Evolutionary conservation across 2,329 filamentous ascomycete species (phyloP).

Genomic region (Sordariomycetes sp.): DNA sequence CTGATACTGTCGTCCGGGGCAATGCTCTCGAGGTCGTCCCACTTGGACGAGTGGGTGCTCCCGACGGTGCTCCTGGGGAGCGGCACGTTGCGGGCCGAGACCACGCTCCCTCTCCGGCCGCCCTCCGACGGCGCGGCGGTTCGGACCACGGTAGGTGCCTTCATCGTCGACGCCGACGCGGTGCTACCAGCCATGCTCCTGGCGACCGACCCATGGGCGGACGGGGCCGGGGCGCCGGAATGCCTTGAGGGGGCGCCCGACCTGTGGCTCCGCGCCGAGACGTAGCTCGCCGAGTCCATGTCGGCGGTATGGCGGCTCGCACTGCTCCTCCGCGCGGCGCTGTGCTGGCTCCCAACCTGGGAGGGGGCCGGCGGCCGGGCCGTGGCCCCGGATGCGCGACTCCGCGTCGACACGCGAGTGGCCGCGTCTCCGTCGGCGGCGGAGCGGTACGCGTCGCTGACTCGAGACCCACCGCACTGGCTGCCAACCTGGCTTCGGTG

Average conservation of each 20-base stretch:
- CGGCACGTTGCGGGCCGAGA: constrained; percentile 14
- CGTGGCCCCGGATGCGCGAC: background rate
- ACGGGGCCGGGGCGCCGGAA: background rate
- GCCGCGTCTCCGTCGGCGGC: background rate
- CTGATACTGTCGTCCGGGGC: constrained; percentile 50
- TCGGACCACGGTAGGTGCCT: background rate
- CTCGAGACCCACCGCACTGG: background rate
- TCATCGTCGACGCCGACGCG: background rate
- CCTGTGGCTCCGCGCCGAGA: constrained; percentile 26
- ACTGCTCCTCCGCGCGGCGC: constrained; percentile 7
- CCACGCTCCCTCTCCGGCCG: background rate
- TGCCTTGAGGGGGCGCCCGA: constrained; percentile 17
- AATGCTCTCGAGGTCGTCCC: constrained; percentile 35
- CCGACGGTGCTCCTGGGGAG: constrained; percentile 26
- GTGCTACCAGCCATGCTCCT: background rate
- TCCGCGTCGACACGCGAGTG: background rate
- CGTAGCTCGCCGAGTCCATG: constrained; percentile 20
- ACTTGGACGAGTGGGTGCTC: constrained; percentile 21
- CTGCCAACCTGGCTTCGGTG: background rate
- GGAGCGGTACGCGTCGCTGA: background rate
- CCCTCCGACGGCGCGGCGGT: background rate
- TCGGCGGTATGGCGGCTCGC: constrained; percentile 15
- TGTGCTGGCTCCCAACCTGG: constrained; percentile 11
- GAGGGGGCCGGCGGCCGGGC: background rate
- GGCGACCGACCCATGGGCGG: background rate